Evolutionary conservation across 306 rosid genomes (phyloP), one percentile per base, ranked within the genome.

Genomic region (Rosa rugosa): DNA sequence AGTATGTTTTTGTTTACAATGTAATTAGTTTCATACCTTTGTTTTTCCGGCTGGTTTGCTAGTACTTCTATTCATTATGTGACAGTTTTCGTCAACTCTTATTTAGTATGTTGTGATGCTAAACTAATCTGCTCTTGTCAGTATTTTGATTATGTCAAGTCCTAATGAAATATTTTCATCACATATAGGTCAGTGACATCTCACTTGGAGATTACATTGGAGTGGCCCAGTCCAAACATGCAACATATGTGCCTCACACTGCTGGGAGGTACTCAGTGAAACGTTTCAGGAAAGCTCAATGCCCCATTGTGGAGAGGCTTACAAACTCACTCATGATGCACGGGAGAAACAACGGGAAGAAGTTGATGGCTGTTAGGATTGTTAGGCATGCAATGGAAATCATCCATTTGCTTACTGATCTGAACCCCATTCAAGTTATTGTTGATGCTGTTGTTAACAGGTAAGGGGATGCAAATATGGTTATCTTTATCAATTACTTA

Each of bases 361-460:
- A 82, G 25, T 54, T 82, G 23, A 73, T 82, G 79, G 85, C 82
- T 46, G 82, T 82, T 12, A 56, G 82, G 44, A 82, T 82, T 40
- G 57, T 82, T 5, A 82, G 67, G 68, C 85, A 82, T 2, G 85
- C 85, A 6, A 82, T 82, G 85, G 85, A 82, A 47, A 82, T 82
- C 7, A 82, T 82, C 73, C 85, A 82, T 68, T 67, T 82, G 82
- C 79, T 82, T 9, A 82, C 82, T 13, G 85, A 82, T 53, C 41
- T 66, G 72, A 82, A 82, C 85, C 85, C 82, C 16, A 73, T 82
- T 34, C 85, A 82, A 82, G 82, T 82, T 34, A 82, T 82, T 67
- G 82, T 82, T 49, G 85, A 82, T 73, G 82, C 85, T 53, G 82
- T 82, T 16, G 75, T 77, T 22, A 82, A 78, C 60, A 82, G 82